Evolutionary conservation across 2,329 filamentous ascomycete species (phyloP), one percentile per base, ranked within the genome.

Genomic region (Dryadomyces quercivorus): DNA sequence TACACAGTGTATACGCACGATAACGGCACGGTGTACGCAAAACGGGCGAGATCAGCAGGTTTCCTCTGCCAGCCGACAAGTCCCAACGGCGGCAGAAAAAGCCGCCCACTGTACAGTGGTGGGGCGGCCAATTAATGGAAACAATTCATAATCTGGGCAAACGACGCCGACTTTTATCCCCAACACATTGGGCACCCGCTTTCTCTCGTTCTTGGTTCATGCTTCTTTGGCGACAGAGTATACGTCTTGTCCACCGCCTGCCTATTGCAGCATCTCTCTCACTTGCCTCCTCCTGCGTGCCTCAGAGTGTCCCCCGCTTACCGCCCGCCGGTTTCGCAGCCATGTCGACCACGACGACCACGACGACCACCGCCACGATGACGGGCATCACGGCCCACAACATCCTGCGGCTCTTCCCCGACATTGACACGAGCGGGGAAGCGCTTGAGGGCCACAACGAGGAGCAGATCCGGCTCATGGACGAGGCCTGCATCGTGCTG

Each of bases 391-490:
- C 88, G 52, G 89, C 90, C 18, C 82, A 93, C 63, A 88, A 86
- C 64, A 89, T 98, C 63, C 77, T 92, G 56, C 84, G 82, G 59
- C 80, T 97, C 50, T 97, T 97, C 70, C 89, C 90, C 53, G 90
- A 96, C 67, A 81, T 83, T 69, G 76, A 86, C 70, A 82, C 82
- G 57, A 80, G 76, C 65, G 84, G 84, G 59, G 77, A 81, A 52
- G 88, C 89, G 56, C 78, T 97, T 47, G 85, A 85, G 55, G 93
- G 92, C 52, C 94, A 97, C 74, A 91, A 97, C 74, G 92, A 88
- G 69, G 92, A 97, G 75, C 93, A 98, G 74, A 95, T 96, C 64
- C 85, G 92, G 51, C 74, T 98, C 64, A 98, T 98, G 93, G 92
- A 98, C 65, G 93, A 97, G 75, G 86, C 96, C 51, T 98, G 93